Percentiles rank a stretch among this genome's conserved stretches.
Conservation (phyloP, 1,284 basidiomycete species). For the Ceratobasidium sp. region DNA sequence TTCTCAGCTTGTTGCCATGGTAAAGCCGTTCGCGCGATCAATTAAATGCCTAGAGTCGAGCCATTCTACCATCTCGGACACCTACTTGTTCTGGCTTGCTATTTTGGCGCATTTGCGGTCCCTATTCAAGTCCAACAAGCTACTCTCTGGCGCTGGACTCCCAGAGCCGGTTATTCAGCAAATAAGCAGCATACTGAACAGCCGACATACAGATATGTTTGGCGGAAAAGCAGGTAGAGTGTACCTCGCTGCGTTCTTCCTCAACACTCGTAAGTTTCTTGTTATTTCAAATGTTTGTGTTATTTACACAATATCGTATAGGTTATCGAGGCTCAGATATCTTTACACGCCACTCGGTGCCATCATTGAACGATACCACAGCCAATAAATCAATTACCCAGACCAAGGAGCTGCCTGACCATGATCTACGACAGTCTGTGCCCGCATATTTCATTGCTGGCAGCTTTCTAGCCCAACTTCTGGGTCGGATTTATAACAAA, state of each 20-base stretch:
- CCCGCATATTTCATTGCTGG: constrained; percentile 44
- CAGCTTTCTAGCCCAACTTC: constrained; percentile 10
- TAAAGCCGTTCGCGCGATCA: constrained; percentile 45
- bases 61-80: constrained; percentile 33
- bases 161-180: constrained; percentile 30
- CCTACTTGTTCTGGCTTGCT: constrained; percentile 46
- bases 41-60: constrained; percentile 47
- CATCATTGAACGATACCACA: background rate
- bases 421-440: constrained; percentile 20
- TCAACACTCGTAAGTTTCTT: constrained; percentile 37
- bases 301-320: background rate
- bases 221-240: constrained; percentile 3
- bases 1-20: constrained; percentile 29
- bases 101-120: constrained; percentile 31
- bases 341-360: background rate
- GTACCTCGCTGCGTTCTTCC: constrained; percentile 41
- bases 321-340: constrained; percentile 20
- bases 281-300: background rate
- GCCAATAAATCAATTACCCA: background rate
- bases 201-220: constrained; percentile 42
- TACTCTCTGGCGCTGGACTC: constrained; percentile 8
- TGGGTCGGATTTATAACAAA: constrained; percentile 21
- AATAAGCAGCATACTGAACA: constrained; percentile 39
- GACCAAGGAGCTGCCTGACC: background rate
- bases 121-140: constrained; percentile 30